Evolutionary conservation across 495 filamentous ascomycete species (phyloP).

Genomic region (Glarea lozoyensis): DNA sequence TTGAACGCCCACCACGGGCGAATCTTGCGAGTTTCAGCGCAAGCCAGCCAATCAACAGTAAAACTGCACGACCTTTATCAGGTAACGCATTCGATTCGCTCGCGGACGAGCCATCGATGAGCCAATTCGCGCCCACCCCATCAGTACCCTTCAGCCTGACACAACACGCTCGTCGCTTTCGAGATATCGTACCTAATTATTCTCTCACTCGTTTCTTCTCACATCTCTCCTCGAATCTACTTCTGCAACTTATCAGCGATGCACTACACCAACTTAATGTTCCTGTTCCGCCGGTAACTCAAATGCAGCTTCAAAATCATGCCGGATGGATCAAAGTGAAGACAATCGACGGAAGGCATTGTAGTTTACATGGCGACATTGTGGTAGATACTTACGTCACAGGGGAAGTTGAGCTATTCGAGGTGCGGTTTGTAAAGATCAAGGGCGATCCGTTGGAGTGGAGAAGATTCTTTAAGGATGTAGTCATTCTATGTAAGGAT

Average conservation of each 20-base stretch:
- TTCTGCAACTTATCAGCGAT: constrained; percentile 71
- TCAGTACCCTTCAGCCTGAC: constrained; percentile 73
- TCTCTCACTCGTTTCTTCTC: constrained; percentile 89
- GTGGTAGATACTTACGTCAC: constrained; percentile 59
- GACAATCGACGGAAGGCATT: constrained; percentile 69
- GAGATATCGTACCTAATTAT: constrained; percentile 73
- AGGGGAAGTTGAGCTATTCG: constrained; percentile 49
- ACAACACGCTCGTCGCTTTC: constrained; percentile 78
- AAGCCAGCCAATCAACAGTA: constrained; percentile 33
- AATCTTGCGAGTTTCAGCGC: constrained; percentile 20
- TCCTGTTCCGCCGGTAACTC: constrained; percentile 46
- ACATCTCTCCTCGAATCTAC: constrained; percentile 61
- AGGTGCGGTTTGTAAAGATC: constrained; percentile 86
- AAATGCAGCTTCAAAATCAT: constrained; percentile 30
- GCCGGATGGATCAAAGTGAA: constrained; percentile 56
- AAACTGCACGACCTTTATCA: not conserved
- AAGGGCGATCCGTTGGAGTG: constrained; percentile 97
- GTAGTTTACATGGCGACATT: constrained; percentile 75
- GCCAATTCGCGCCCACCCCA: constrained; percentile 78
- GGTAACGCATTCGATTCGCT: constrained; percentile 47
- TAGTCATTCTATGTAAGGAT: constrained; percentile 75
- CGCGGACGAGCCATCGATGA: constrained; percentile 82
- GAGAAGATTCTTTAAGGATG: constrained; percentile 93
- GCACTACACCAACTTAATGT: constrained; percentile 78
- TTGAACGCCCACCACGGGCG: constrained; percentile 32